Evolutionary conservation across 805 yeast genomes (phyloP).

Genomic region (Saccharomycopsis malanga): DNA sequence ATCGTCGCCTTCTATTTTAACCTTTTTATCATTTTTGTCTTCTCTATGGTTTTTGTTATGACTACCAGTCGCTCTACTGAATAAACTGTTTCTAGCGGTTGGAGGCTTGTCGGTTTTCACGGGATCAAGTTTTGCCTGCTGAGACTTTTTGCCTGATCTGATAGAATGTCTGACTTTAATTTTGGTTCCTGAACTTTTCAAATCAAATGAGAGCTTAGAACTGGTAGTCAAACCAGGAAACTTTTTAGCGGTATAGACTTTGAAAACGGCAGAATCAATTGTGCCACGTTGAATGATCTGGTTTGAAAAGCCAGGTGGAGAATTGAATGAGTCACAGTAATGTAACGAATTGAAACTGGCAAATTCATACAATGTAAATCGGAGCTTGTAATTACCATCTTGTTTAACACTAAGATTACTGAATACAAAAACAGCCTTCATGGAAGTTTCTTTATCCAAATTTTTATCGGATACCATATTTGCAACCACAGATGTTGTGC

Average conservation of each 20-base stretch:
- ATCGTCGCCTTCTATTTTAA: not conserved
- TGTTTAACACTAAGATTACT: conserved; percentile 22
- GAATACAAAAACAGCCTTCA: conserved; percentile 22
- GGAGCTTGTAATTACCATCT: conserved; percentile 20
- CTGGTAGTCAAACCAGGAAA: conserved; percentile 41
- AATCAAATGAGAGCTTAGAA: conserved; percentile 24
- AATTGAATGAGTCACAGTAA: conserved; percentile 3
- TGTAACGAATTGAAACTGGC: conserved; percentile 10
- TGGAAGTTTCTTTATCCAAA: conserved; percentile 4
- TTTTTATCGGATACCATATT: conserved; percentile 20
- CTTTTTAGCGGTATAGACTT: conserved; percentile 36
- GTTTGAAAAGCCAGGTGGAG: not conserved
- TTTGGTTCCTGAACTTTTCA: conserved; percentile 21
- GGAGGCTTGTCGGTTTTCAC: not conserved
- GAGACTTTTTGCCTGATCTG: conserved; percentile 35
- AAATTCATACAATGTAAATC: conserved; percentile 20
- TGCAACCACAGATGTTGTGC: conserved; percentile 22
- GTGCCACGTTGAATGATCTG: conserved; percentile 23
- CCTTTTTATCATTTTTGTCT: not conserved
- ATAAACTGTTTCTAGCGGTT: not conserved
- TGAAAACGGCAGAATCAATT: conserved; percentile 30
- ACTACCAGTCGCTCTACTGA: not conserved
- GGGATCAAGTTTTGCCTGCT: not conserved
- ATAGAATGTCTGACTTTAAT: conserved; percentile 28
- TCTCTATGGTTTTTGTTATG: not conserved